phyloP scores from a whole-genome alignment of 495 filamentous ascomycete genomes.

The Schizothecium vesticola region DNA sequence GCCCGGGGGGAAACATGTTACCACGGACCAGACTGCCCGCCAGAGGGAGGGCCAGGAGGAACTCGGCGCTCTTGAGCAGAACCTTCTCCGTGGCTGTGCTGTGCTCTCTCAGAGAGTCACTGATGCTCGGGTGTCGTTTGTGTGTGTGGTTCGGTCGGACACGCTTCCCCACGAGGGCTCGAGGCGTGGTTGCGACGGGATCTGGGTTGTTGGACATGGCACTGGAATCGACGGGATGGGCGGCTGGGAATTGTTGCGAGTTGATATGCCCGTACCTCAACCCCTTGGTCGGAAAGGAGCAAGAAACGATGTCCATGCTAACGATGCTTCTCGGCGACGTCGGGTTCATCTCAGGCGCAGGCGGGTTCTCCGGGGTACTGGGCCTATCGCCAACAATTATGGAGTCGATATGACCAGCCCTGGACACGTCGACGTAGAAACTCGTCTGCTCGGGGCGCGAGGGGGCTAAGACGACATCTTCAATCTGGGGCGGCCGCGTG shows the following conservation, averaged over 20 bases:
- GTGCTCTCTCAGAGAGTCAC: slow-evolving; percentile 81
- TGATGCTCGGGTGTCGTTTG: slow-evolving; percentile 55
- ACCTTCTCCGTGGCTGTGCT: slow-evolving; percentile 44
- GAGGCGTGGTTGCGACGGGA: slow-evolving; percentile 47
- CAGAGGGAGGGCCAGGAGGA: slow-evolving; percentile 61
- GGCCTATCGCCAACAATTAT: slow-evolving; percentile 38
- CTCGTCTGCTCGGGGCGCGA: slow-evolving; percentile 30
- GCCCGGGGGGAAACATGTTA: slow-evolving; percentile 66
- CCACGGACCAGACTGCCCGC: slow-evolving; percentile 83
- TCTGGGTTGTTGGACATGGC: slow-evolving; percentile 40
- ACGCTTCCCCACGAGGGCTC: slow-evolving; percentile 48
- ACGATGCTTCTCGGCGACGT: slow-evolving; percentile 48
- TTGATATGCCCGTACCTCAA: slow-evolving; percentile 42
- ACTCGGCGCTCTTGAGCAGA: slow-evolving; percentile 47
- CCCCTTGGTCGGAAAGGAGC: slow-evolving; percentile 70
- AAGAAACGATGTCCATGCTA: slow-evolving; percentile 66
- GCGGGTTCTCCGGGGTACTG: slow-evolving; percentile 34
- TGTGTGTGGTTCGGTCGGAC: slow-evolving; percentile 44
- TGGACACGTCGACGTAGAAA: slow-evolving; percentile 46
- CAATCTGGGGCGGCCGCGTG: slow-evolving; percentile 37
- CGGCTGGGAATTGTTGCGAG: slow-evolving; percentile 45
- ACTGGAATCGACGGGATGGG: slow-evolving; percentile 59
- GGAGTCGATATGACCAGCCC: slow-evolving; percentile 43
- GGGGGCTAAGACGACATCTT: slow-evolving; percentile 27
- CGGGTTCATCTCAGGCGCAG: slow-evolving; percentile 24